Base-by-base conservation (phyloP, 495 filamentous ascomycete species). In the Stereocaulon alpinum region DNA sequence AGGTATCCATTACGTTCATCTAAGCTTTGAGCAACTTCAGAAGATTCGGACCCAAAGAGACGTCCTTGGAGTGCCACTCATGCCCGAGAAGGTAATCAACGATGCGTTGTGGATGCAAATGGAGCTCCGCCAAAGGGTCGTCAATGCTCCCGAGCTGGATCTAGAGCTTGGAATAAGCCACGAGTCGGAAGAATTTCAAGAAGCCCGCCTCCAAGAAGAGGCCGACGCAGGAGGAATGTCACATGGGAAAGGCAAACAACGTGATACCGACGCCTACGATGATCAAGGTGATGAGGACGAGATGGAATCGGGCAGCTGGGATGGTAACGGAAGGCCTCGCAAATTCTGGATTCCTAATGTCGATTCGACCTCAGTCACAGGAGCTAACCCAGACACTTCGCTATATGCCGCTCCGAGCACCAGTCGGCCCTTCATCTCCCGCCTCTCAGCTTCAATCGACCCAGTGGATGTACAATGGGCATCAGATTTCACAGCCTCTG, bases 1-100 rank as follows among this genome's bases (percentile, higher is more conserved):
- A 66, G 80, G 79, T 27, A 81, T 83, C 32, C 80, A 83, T 67
- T 83, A 82, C 62, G 70, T 81, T n/a, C 80, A 83, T 66, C 72
- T 83, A 59, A 73, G 75, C 41, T 83, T 82, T 60, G 81, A 82
- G 61, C 79, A 82, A 60, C 62, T 83, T 20, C 76, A 82, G 61
- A 76, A 75, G 65, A 80, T 83, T 57, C 72, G 72, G 2, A 61
- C 65, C 22, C 71, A 79, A 30, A 69, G 72, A 30, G 80, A 83
- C 64, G 64, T 77, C n/a, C 70, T 83, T 24, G 80, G 79, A 14
- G 62, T 80, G 22, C 76, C 76, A 12, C 72, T 81, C 49, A 72
- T 82, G 63, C 74, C 76, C 5, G 77, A 80, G 51, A 72, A 72
- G 45, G 78, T 79, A 24, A 78, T 81, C 32, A 72, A 68, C 29